Conservation (phyloP, 208 protist species). For the Acanthamoeba polyphaga region DNA sequence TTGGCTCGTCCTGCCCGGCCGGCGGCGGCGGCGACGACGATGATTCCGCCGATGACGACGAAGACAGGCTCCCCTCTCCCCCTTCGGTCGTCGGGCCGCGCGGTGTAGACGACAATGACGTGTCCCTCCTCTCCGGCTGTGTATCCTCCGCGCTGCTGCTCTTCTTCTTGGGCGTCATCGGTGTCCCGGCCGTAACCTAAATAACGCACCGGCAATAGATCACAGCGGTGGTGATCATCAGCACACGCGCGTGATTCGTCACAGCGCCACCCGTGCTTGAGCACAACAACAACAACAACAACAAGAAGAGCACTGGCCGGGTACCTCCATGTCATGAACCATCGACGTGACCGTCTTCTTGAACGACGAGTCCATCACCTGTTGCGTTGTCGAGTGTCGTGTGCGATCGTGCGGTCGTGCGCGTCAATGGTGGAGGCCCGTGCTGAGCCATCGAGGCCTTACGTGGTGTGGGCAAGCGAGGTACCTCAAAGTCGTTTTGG, state of each 20-base stretch:
- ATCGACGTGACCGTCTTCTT: conserved; percentile 65
- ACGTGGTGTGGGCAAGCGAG: background rate
- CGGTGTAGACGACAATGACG: too few species aligned
- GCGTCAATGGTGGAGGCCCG: background rate
- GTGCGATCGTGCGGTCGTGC: background rate
- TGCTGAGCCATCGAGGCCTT: too few species aligned
- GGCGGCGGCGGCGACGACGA: background rate
- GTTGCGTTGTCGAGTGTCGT: background rate
- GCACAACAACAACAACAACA: too few species aligned
- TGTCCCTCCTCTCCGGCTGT: background rate
- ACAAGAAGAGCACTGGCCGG: background rate
- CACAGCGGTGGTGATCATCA: background rate
- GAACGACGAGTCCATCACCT: conserved; percentile 59
- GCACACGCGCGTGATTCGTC: too few species aligned
- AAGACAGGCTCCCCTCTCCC: background rate
- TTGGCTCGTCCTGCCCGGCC: background rate
- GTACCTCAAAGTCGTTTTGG: conserved; percentile 53
- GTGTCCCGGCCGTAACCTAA: background rate
- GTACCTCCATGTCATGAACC: conserved; percentile 49
- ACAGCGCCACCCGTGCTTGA: too few species aligned
- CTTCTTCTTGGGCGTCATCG: conserved; percentile 17
- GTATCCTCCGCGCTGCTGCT: background rate
- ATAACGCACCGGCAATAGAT: background rate
- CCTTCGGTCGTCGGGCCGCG: background rate
- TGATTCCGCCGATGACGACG: background rate